Evolutionary conservation across 352 stramenopile species (phyloP).

Genomic region (Ophiocytium majus): DNA sequence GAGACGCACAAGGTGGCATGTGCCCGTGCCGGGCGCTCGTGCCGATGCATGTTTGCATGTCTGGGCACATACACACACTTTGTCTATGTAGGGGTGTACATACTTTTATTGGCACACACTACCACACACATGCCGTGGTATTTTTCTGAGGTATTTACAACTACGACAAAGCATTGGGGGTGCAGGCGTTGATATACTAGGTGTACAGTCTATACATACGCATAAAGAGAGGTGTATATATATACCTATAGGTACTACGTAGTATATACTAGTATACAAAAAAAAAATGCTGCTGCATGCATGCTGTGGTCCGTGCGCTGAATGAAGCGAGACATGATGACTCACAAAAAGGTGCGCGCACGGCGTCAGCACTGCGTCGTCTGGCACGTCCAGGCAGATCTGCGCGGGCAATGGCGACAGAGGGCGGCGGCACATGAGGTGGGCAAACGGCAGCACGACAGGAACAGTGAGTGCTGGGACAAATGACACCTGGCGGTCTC

Average conservation of each 20-base stretch:
- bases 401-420: too few relatives aligned
- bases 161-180: not conserved
- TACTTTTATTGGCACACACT: not conserved
- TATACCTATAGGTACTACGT: not conserved
- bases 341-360: conserved; percentile 36
- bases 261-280: not conserved
- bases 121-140: not conserved
- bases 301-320: not conserved
- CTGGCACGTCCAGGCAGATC: conserved; percentile 39
- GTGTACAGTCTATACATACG: not conserved
- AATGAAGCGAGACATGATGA: not conserved
- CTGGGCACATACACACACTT: not conserved
- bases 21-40: not conserved
- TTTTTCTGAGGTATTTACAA: not conserved
- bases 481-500: too few relatives aligned
- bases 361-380: conserved; percentile 31
- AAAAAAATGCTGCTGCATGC: not conserved
- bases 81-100: not conserved
- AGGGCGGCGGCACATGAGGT: too few relatives aligned
- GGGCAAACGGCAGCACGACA: too few relatives aligned
- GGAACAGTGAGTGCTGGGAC: too few relatives aligned
- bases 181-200: not conserved
- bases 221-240: not conserved
- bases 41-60: not conserved
- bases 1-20: not conserved